phyloP scores from a whole-genome alignment of 1,139 yeast genomes.

The Blastobotrys illinoisensis region DNA sequence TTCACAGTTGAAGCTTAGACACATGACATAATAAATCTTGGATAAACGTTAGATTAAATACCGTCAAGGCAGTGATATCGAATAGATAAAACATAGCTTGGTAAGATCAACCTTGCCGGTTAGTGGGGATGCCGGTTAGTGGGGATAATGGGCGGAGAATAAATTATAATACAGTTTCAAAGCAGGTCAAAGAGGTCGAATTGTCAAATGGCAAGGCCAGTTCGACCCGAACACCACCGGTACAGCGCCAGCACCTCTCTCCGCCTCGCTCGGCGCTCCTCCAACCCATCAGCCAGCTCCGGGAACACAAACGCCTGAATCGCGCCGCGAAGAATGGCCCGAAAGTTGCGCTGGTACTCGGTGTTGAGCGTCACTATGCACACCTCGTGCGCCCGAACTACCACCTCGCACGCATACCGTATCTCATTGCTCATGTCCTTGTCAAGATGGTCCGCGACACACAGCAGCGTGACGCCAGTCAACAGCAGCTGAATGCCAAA shows the following conservation, averaged over 20 bases:
- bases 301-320: constrained; percentile 15
- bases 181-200: too few species aligned
- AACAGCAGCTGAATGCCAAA: constrained; percentile 28
- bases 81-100: too few species aligned
- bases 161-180: neutral
- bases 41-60: too few species aligned
- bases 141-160: neutral
- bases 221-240: constrained; percentile 28
- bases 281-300: constrained; percentile 13
- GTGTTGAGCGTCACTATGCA: constrained; percentile 32
- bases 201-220: constrained; percentile 25
- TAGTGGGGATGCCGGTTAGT: neutral
- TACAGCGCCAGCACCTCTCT: constrained; percentile 26
- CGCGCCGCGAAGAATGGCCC: constrained; percentile 29
- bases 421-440: constrained; percentile 5
- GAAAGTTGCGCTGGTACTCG: constrained; percentile 31
- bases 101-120: neutral
- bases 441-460: constrained; percentile 6
- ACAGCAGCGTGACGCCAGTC: constrained; percentile 25
- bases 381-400: constrained; percentile 33
- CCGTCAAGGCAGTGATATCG: too few species aligned
- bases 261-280: constrained; percentile 20
- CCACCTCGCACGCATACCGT: constrained; percentile 26
- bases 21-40: too few species aligned
- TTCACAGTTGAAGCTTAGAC: too few species aligned